Conservation (phyloP, 345 rosid genomes). For the Eucalyptus grandis region DNA sequence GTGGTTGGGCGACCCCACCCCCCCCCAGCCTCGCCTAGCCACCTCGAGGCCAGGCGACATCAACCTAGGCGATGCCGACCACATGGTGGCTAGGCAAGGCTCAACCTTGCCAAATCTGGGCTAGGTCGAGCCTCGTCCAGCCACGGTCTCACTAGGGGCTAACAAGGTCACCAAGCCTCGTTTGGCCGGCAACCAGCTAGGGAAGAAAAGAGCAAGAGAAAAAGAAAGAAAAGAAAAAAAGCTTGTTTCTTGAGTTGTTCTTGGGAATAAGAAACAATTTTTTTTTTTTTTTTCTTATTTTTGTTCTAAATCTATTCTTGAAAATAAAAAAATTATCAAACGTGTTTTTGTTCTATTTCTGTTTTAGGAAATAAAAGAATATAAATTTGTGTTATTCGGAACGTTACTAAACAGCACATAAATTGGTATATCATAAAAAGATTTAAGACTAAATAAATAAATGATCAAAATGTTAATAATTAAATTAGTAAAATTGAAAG, state of each 20-base stretch:
- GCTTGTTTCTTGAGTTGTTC: too few relatives aligned
- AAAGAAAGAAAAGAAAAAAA: too few relatives aligned
- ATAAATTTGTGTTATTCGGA: too few relatives aligned
- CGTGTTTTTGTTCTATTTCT: fast-evolving
- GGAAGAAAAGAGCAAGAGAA: too few relatives aligned
- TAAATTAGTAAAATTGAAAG: not conserved
- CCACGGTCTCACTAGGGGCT: too few relatives aligned
- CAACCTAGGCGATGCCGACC: too few relatives aligned
- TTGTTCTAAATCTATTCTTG: fast-evolving
- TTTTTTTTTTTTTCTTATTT: too few relatives aligned
- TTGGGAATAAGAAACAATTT: fast-evolving
- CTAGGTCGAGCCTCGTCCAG: fast-evolving
- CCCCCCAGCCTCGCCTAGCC: too few relatives aligned
- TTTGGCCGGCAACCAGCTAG: fast-evolving
- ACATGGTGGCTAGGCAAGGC: fast-evolving
- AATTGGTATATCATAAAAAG: not conserved
- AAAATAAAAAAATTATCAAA: too few relatives aligned
- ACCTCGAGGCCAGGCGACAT: too few relatives aligned
- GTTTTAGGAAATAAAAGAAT: fast-evolving
- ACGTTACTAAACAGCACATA: not conserved
- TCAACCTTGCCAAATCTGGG: too few relatives aligned
- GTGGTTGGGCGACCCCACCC: too few relatives aligned
- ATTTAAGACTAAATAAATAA: not conserved
- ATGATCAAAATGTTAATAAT: fast-evolving
- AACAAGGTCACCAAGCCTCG: fast-evolving